Evolutionary conservation across 2,329 filamentous ascomycete species (phyloP).

Genomic region (Ascochyta koolunga): DNA sequence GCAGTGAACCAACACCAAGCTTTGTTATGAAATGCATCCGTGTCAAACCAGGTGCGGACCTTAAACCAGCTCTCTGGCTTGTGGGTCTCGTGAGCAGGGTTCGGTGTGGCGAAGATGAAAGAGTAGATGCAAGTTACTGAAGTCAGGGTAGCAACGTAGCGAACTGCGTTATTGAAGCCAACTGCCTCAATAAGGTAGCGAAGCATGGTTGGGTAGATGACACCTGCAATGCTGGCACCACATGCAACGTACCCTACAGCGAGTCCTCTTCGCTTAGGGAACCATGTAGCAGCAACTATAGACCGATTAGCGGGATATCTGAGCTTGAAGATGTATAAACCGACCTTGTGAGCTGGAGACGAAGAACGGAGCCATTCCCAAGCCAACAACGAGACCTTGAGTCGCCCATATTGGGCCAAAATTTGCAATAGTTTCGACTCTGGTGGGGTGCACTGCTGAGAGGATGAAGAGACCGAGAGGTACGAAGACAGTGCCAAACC

Average conservation of each 20-base stretch:
- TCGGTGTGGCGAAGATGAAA: slow-evolving; percentile 52
- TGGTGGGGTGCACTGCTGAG: slow-evolving; percentile 50
- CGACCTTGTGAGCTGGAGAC: slow-evolving; percentile 58
- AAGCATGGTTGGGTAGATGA: slow-evolving; percentile 56
- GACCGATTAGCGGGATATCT: slow-evolving; percentile 16
- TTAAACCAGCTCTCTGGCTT: slow-evolving; percentile 48
- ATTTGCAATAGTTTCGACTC: slow-evolving; percentile 43
- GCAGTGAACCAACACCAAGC: slow-evolving; percentile 54
- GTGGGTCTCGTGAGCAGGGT: slow-evolving; percentile 49
- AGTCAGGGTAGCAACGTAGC: slow-evolving; percentile 51
- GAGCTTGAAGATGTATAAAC: slow-evolving; percentile 10
- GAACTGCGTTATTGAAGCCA: slow-evolving; percentile 55
- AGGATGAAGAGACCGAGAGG: slow-evolving; percentile 55
- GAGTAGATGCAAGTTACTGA: slow-evolving; percentile 50
- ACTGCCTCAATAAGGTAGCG: slow-evolving; percentile 50
- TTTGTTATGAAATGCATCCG: slow-evolving; percentile 51
- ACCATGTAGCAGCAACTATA: slow-evolving; percentile 58
- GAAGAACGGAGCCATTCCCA: slow-evolving; percentile 61
- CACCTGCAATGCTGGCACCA: slow-evolving; percentile 56
- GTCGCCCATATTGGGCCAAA: slow-evolving; percentile 55
- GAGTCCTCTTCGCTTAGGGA: slow-evolving; percentile 53
- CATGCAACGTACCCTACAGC: slow-evolving; percentile 59
- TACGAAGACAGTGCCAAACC: slow-evolving; percentile 51
- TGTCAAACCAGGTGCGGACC: slow-evolving; percentile 53
- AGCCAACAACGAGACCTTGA: slow-evolving; percentile 54